A percentile compares a stretch with the other conserved stretches of the same genome.
phyloP scores from a whole-genome alignment of 23 red algal genomes.

The Gracilaria gracilis region DNA sequence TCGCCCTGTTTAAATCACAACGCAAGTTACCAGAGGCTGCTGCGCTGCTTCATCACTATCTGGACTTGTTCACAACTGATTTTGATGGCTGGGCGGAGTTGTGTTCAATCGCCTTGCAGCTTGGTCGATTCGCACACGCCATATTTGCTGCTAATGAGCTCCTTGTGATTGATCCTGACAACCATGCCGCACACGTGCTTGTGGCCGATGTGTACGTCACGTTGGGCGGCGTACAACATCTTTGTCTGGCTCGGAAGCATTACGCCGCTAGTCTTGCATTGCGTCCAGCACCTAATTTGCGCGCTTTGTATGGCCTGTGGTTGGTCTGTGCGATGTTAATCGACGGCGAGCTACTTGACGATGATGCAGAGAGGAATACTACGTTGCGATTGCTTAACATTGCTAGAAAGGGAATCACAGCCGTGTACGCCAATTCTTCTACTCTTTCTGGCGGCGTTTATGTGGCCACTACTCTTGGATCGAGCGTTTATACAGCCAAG shows the following conservation, averaged over 20 bases:
- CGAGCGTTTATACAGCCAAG: slow-evolving; percentile 15
- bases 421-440: slow-evolving; percentile 14
- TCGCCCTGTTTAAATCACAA: slow-evolving; percentile 62
- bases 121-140: slow-evolving; percentile 55
- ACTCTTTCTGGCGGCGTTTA: slow-evolving; percentile 12
- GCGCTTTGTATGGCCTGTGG: slow-evolving; percentile 67
- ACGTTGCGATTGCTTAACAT: not conserved
- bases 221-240: slow-evolving; percentile 10
- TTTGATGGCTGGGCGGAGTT: slow-evolving; percentile 60
- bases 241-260: slow-evolving; percentile 49
- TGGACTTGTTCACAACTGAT: slow-evolving; percentile 31
- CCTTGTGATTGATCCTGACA: slow-evolving; percentile 9
- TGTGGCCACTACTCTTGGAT: slow-evolving; percentile 24
- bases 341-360: slow-evolving; percentile 17
- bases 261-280: slow-evolving; percentile 38
- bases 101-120: slow-evolving; percentile 34
- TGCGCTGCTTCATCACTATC: slow-evolving; percentile 61
- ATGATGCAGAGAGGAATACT: not conserved
- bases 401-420: slow-evolving; percentile 32
- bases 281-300: slow-evolving; percentile 31
- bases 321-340: slow-evolving; percentile 35
- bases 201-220: slow-evolving; percentile 65
- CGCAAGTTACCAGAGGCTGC: slow-evolving; percentile 50
- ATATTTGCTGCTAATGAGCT: slow-evolving; percentile 72
- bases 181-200: slow-evolving; percentile 42